Evolutionary conservation across 495 filamentous ascomycete genomes (phyloP).

Genomic region (Penicillium paradoxum): DNA sequence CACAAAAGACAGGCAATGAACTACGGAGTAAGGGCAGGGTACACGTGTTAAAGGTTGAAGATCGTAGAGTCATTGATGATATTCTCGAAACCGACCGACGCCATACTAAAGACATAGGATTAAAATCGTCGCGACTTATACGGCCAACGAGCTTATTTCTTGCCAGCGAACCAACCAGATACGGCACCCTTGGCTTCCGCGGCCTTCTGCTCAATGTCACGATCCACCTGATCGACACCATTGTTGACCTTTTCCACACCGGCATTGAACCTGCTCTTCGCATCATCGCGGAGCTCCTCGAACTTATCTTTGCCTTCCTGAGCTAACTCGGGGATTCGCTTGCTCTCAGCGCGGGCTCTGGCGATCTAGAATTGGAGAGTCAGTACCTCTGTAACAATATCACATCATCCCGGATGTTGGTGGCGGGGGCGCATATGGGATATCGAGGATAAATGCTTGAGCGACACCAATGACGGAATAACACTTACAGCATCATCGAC

Average conservation of each 20-base stretch:
- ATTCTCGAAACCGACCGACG: not conserved
- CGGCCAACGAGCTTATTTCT: conserved; percentile 45
- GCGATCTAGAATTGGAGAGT: conserved; percentile 44
- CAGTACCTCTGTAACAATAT: not conserved
- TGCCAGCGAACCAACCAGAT: conserved; percentile 72
- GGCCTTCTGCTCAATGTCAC: conserved; percentile 70
- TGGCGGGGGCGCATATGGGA: conserved; percentile 3
- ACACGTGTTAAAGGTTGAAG: too few species aligned
- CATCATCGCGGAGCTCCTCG: conserved; percentile 50
- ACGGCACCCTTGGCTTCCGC: conserved; percentile 73
- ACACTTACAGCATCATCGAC: conserved; percentile 52
- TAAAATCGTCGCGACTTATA: not conserved
- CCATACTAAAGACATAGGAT: not conserved
- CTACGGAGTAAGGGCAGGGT: too few species aligned
- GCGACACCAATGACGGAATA: not conserved
- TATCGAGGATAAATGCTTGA: not conserved
- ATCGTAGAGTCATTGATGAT: not conserved
- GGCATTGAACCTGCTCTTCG: conserved; percentile 29
- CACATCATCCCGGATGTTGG: not conserved
- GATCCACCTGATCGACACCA: conserved; percentile 53
- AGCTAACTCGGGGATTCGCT: conserved; percentile 55
- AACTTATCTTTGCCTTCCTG: conserved; percentile 63
- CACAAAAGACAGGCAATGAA: too few species aligned
- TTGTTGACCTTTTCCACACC: conserved; percentile 45
- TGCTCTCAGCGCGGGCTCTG: conserved; percentile 56